A percentile compares a stretch with the other conserved stretches of the same genome.
These are phyloP conservation scores for Rhodotorula sp. DNA, from an alignment of 1,284 basidiomycete species.

Conservation along the genomic window DNA sequence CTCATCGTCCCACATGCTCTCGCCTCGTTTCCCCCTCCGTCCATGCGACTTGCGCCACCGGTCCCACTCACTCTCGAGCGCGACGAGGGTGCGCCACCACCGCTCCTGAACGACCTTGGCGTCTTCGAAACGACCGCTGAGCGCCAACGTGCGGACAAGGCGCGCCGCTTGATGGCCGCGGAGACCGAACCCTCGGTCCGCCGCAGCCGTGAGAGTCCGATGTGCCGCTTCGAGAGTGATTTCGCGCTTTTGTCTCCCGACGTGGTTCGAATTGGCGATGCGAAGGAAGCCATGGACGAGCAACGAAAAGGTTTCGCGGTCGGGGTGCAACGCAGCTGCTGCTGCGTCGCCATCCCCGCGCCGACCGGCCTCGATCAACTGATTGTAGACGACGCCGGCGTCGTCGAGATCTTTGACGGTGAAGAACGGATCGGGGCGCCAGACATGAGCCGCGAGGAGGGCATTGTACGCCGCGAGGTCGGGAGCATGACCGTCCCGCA, in stretches of 20 bases:
- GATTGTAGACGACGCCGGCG: constrained; percentile 32
- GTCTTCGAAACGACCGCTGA: constrained; percentile 21
- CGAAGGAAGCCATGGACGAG: constrained; percentile 31
- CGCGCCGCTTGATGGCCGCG: constrained; percentile 6
- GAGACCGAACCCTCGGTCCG: not conserved
- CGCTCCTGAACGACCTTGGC: constrained; percentile 25
- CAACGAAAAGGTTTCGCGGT: constrained; percentile 34
- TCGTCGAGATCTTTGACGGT: constrained; percentile 20
- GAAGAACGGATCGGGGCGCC: not conserved
- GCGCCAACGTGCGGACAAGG: constrained; percentile 16
- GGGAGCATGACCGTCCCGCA: constrained; percentile 25
- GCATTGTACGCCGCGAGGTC: constrained; percentile 26
- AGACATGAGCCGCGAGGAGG: constrained; percentile 25
- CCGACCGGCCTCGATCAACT: not conserved
- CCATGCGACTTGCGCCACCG: not conserved
- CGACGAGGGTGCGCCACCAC: constrained; percentile 29
- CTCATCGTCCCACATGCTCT: constrained; percentile 8
- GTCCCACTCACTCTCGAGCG: not conserved
- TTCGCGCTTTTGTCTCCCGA: not conserved
- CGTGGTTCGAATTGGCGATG: constrained; percentile 11
- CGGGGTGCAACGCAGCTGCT: constrained; percentile 1
- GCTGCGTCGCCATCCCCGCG: not conserved
- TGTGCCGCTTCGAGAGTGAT: constrained; percentile 19
- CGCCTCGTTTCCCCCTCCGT: not conserved
- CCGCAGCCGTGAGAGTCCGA: constrained; percentile 18